Evolutionary conservation across 306 rosid species (phyloP).

Genomic region (Prunus mume): DNA sequence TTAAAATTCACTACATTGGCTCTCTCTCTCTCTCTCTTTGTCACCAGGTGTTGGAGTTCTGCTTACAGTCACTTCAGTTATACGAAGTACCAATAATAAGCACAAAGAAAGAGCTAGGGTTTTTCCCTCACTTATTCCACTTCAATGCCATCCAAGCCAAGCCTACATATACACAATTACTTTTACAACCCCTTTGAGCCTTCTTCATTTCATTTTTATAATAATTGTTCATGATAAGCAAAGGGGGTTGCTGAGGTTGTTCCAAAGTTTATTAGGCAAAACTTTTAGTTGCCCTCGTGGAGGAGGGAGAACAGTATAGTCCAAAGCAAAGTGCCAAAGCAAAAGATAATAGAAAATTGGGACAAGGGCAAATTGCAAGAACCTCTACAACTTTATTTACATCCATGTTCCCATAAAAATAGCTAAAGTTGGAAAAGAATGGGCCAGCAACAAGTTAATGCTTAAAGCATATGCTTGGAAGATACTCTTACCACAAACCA

Average conservation of each 20-base stretch:
- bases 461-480: conserved; percentile 68
- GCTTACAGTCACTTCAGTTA: too few species aligned
- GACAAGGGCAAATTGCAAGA: background rate
- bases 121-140: background rate
- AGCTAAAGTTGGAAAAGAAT: conserved; percentile 30
- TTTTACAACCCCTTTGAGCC: too few species aligned
- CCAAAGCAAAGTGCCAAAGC: conserved; percentile 10
- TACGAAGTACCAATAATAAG: background rate
- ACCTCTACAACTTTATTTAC: conserved; percentile 4
- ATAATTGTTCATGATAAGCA: too few species aligned
- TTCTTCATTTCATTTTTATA: too few species aligned
- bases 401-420: conserved; percentile 32
- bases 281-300: background rate
- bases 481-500: conserved; percentile 49
- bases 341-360: conserved; percentile 6
- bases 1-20: too few species aligned
- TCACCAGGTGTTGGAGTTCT: too few species aligned
- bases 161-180: too few species aligned
- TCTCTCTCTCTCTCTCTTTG: too few species aligned
- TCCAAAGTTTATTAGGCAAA: background rate
- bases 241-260: background rate
- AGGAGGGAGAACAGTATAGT: background rate
- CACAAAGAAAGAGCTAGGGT: background rate
- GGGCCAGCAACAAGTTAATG: conserved; percentile 53
- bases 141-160: background rate